A percentile compares a stretch with the other conserved stretches of the same genome.
phyloP scores from a whole-genome alignment of 805 yeast species.

The Kluyveromyces lactis region DNA sequence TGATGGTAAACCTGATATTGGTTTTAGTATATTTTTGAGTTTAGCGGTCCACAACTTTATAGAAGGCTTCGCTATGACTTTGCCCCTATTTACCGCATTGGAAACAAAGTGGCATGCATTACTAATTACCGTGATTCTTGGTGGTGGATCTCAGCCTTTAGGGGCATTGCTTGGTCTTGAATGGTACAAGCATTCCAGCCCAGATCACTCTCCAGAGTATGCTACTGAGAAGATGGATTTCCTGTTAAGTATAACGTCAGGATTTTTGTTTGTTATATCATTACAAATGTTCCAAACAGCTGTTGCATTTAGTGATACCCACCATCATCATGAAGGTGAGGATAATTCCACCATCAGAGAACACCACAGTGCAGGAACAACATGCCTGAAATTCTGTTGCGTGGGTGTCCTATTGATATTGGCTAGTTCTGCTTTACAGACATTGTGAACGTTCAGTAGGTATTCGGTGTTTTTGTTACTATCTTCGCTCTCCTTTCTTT shows the following conservation, averaged over 20 bases:
- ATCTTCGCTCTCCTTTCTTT: no score
- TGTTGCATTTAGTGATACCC: slow-evolving; percentile 68
- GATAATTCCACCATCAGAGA: slow-evolving; percentile 16
- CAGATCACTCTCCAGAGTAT: slow-evolving; percentile 28
- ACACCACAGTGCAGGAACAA: slow-evolving; percentile 27
- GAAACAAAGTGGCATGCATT: slow-evolving; percentile 55
- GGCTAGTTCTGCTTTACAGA: slow-evolving; percentile 16
- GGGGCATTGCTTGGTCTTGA: slow-evolving; percentile 70
- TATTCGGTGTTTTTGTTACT: no score
- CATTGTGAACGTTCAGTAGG: no score
- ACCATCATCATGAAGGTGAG: slow-evolving; percentile 31
- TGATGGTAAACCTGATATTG: slow-evolving; percentile 38
- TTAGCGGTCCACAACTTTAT: slow-evolving; percentile 83
- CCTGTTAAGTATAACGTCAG: slow-evolving; percentile 67
- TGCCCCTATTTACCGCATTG: slow-evolving; percentile 78
- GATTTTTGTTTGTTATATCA: slow-evolving; percentile 75
- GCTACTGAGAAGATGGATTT: slow-evolving; percentile 30
- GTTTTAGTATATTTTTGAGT: slow-evolving; percentile 75
- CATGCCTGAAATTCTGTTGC: slow-evolving; percentile 30
- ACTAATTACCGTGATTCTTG: slow-evolving; percentile 55
- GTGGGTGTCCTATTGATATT: slow-evolving; percentile 26
- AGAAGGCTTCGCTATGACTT: slow-evolving; percentile 90
- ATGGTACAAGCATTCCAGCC: slow-evolving; percentile 36
- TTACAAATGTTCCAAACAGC: slow-evolving; percentile 83
- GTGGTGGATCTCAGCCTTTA: slow-evolving; percentile 80